phyloP scores from a whole-genome alignment of 768 basidiomycete genomes.

The Cystobasidium ongulense region DNA sequence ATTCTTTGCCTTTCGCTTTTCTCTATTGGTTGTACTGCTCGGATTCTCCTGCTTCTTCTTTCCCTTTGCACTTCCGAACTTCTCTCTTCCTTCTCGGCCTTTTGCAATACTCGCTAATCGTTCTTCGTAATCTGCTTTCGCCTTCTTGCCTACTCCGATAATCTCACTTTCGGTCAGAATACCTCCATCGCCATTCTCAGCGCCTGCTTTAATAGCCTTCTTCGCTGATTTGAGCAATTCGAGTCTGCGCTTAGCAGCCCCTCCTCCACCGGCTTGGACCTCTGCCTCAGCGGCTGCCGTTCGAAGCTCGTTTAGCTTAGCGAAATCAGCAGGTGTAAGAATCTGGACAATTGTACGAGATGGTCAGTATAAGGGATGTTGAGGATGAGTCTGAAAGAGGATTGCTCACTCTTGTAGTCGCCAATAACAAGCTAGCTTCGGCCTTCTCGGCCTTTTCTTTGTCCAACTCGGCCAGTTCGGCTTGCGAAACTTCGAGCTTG shows the following conservation, averaged over 20 bases:
- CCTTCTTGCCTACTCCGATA: constrained; percentile 84
- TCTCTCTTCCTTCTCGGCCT: constrained; percentile 82
- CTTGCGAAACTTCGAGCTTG: constrained; percentile 32
- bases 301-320: constrained; percentile 76
- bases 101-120: constrained; percentile 83
- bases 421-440: constrained; percentile 48
- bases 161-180: constrained; percentile 89
- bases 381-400: background rate
- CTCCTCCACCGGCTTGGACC: constrained; percentile 62
- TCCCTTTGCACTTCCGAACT: constrained; percentile 12
- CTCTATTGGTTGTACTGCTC: constrained; percentile 58
- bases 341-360: constrained; percentile 54
- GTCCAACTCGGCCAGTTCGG: constrained; percentile 38
- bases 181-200: constrained; percentile 50
- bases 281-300: constrained; percentile 66
- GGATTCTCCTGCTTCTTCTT: constrained; percentile 33
- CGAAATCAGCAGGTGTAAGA: constrained; percentile 93
- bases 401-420: constrained; percentile 63
- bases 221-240: constrained; percentile 66
- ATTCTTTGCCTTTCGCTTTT: constrained; percentile 18
- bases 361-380: background rate
- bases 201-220: constrained; percentile 48
- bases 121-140: constrained; percentile 86
- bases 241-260: constrained; percentile 79
- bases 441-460: constrained; percentile 40